Percentiles rank a stretch among this genome's conserved stretches.
These are phyloP conservation scores for Nothophytophthora sp. DNA, from an alignment of 352 stramenopile genomes.

Conservation along the genomic window DNA sequence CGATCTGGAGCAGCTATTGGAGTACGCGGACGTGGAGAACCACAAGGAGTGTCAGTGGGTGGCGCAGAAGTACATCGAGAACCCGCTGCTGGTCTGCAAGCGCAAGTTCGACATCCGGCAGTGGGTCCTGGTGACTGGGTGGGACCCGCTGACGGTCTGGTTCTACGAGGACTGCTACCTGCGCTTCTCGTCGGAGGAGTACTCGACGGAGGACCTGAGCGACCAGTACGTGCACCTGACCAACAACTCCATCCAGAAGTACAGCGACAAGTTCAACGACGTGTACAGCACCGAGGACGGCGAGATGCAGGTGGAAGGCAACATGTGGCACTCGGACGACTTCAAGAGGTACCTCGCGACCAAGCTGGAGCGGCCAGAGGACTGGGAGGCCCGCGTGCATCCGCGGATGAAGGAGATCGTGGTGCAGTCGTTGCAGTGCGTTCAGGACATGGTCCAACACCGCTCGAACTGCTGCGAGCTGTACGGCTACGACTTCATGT, in stretches of 20 bases:
- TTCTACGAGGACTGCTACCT: conserved; percentile 93
- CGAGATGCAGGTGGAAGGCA: conserved; percentile 57
- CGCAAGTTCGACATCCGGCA: conserved; percentile 94
- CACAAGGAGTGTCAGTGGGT: conserved; percentile 87
- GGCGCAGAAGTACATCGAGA: conserved; percentile 91
- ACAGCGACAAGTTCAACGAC: conserved; percentile 89
- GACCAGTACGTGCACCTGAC: conserved; percentile 93
- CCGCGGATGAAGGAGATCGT: conserved; percentile 89
- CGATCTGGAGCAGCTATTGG: conserved; percentile 75
- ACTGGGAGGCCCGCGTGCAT: conserved; percentile 61
- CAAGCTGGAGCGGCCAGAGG: conserved; percentile 27
- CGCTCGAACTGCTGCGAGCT: conserved; percentile 92
- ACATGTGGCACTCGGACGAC: conserved; percentile 81
- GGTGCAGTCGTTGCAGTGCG: conserved; percentile 80
- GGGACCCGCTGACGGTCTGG: conserved; percentile 94
- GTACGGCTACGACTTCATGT: conserved; percentile 95
- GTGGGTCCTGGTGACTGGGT: conserved; percentile 93
- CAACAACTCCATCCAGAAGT: conserved; percentile 95
- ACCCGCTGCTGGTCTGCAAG: conserved; percentile 81
- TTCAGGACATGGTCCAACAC: conserved; percentile 87
- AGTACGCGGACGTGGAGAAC: conserved; percentile 87
- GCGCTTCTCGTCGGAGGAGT: conserved; percentile 88
- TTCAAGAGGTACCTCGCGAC: conserved; percentile 57
- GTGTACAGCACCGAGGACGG: conserved; percentile 71
- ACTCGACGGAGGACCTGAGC: conserved; percentile 70